Evolutionary conservation across 176 grass and related monocot genomes (phyloP), one percentile per base, ranked within the genome.

Genomic region (Aegilops bicornis): DNA sequence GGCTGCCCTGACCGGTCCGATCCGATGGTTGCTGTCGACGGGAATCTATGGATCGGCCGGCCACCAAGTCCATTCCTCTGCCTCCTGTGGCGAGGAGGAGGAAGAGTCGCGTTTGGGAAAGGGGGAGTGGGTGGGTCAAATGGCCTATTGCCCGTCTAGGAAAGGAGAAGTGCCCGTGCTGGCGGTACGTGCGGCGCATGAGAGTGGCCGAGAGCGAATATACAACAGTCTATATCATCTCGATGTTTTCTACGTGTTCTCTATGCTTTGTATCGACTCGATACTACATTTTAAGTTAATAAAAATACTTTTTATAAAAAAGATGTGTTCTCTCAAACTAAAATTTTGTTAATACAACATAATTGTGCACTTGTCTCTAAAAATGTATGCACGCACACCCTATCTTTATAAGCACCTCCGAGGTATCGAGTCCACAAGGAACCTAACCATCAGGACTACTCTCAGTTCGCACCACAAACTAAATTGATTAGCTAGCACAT

Each of bases 81-180:
- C 10, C 40, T 45, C 15, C 71, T 23, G n/a, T 62, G n/a, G 70
- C 7, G 70, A 25, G 13, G 68, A 29, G 8, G 15, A n/a, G 47
- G 50, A 40, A 40, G 39, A 61, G 81, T 45, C 36, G 59, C 3
- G 79, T 67, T 81, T n/a, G 61, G 78, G 78, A 19, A 45, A 45
- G 80, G 13, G 16, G 7, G 43, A 23, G 27, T 45, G 39, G 79
- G 47, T 36, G 81, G 32, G 47, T 82, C 30, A 82, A 76, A 25
- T 50, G 59, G 37, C 39, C 52, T 39, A 4, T 36, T 35, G 35
- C 76, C 79, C 84, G 17, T 87, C 78, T 87, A 22, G 78, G 78
- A 87, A 74, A 86, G 83, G 40, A 9, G 16, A 4, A 29, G 56
- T 2, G 39, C 70, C 23, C 7, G 68, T 6, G 68, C 35, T 56